Evolutionary conservation across 805 yeast genomes (phyloP), one percentile per base, ranked within the genome.

Genomic region (Wilhelminamyces savonicus): DNA sequence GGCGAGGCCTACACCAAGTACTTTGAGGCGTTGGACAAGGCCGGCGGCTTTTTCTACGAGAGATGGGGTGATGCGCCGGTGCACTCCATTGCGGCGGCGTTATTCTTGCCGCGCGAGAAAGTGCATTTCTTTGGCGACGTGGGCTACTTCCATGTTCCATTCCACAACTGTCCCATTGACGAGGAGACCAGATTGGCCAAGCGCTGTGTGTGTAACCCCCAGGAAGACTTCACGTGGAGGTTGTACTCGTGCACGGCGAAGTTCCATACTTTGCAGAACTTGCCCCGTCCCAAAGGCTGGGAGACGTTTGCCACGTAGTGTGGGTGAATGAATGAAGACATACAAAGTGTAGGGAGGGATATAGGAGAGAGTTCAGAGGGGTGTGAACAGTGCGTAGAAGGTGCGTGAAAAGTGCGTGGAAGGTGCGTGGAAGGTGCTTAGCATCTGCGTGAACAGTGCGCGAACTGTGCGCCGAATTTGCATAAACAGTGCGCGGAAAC

Each of bases 31-130:
- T 70, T 86, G 48, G 95, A 86, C 57, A 56, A 73, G 38, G 73
- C 80, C 11, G 95, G 95, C 54, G 95, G 95, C n/a, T 86, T 86
- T 62, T 86, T 82, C 63, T 86, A 85, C 56, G 87, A 82, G 65
- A 72, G 95, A 59, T 84, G 94, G 95, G 94, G 95, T 45, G 95
- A 85, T 57, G 95, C 94, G 16, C 95, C 95, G 21, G 80, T 85
- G 28, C 95, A 85, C 56, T 82, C 94, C 5, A 78, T 85, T 47
- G 95, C 92, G 19, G 95, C 84, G 13, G 64, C 92, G 4, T 62
- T 86, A 41, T 82, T 86, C 62, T 52, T 84, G 54, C 76, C 82
- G 31, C 75, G 71, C 52, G 76, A 74, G 37, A 65, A 78, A 48
- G 60, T 86, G 28, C 94, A 86, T 50, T 52, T 81, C 68, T 87